Base-by-base conservation (phyloP, 768 basidiomycete species). In the Arthromyces matolae region DNA sequence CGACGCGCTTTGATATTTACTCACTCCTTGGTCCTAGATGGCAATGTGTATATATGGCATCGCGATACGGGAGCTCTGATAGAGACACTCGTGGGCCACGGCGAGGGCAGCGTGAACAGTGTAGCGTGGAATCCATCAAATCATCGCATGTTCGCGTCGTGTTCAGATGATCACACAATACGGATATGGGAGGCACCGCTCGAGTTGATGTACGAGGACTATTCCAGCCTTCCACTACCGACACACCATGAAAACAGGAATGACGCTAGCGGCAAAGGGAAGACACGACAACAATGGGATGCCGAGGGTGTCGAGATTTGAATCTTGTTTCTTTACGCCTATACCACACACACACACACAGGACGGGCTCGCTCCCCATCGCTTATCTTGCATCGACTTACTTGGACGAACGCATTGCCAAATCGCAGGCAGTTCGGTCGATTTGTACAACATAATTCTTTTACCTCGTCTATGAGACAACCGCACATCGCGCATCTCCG, bases 51-150 rank as follows among this genome's bases (percentile, higher is more conserved):
- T 69, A 80, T 97, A 28, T 99, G 95, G 94, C 90, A 97, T 64
- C 81, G 88, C 37, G 86, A 91, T 57, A 86, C 86, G 8, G 88
- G 86, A 2, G 71, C 76, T 3, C 75, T 94, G 35, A 74, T 98
- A n/a, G 92, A 96, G 64, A 77, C 84, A n/a, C 77, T 99, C 3
- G 64, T 79, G 3, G 96, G 96, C 0, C 95, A 98, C 58, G 84
- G 82, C n/a, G 71, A 71, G 48, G 93, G 93, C 32, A 89, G 86
- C 52, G 94, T 99, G 52, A 99, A 97, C 64, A 85, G 89, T 12
- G 94, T 98, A 13, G 87, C 93, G 28, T 99, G 96, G 96, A 94
- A 96, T 65, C 93, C 92, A 16, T 75, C 75, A 41, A 87, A 92
- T 61, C 79, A 83, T 55, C 81, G 84, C 48, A 88, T 97, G 84